Base-by-base conservation (phyloP, 495 filamentous ascomycete species). In the Penicillium ucsense region DNA sequence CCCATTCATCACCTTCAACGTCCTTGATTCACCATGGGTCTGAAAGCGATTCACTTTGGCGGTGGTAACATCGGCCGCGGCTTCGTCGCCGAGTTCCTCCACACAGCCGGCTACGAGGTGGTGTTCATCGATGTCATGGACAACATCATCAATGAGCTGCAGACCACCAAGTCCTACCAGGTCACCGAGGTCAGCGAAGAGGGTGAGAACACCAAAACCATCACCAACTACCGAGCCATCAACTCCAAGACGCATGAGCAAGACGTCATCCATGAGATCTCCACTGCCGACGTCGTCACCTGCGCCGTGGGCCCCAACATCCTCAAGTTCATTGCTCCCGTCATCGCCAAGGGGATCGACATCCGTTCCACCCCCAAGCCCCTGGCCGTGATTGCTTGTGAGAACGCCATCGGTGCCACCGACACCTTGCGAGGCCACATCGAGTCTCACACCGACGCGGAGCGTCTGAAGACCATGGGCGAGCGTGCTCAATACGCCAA, bases 291-390 rank as follows among this genome's bases (percentile, higher is more conserved):
- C 47, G 67, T 94, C 28, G 87, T 98, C 46, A 98, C 92, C 47
- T 97, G 94, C 63, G 92, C 92, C 38, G 92, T 98, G 50, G 94
- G 94, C 48, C 92, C 92, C 52, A 88, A 88, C 63, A 82, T 98
- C 66, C 85, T 98, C 62, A 88, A 89, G 68, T 95, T 94, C 72
- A 88, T 97, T 66, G 92, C 92, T 35, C 85, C 88, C 6, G 83
- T 86, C 55, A 92, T 98, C 58, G 89, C 88, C 63, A 90, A 91
- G 74, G 92, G 86, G 43, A 84, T 98, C 54, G 81, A 86, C 53
- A 72, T 75, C 42, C 86, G 94, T 35, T 77, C 79, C 33, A 75
- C 73, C n/a, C 64, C 76, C 36, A 78, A 76, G 44, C 91, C 90
- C 3, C 60, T 94, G 35, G 88, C 89, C 6, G 86, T 98, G 60